Evolutionary conservation across 2,329 filamentous ascomycete species (phyloP).

Genomic region (Fusarium transvaalense): DNA sequence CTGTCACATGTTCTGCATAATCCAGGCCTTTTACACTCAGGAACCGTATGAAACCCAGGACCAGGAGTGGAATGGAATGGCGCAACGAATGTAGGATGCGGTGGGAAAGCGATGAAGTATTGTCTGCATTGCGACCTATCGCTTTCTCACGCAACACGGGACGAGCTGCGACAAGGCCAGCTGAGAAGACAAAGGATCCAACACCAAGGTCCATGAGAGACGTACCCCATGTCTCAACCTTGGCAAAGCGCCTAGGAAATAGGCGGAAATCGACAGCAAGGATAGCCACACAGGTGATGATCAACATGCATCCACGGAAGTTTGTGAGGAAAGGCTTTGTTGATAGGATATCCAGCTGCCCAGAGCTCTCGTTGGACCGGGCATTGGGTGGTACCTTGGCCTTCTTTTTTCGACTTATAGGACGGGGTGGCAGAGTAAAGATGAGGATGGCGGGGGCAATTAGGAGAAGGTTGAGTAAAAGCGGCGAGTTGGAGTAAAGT

Average conservation of each 20-base stretch:
- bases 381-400: constrained; percentile 60
- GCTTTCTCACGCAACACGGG: constrained; percentile 78
- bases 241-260: constrained; percentile 94
- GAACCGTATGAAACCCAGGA: constrained; percentile 83
- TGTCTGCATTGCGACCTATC: constrained; percentile 63
- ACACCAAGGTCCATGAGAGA: constrained; percentile 99
- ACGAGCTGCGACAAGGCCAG: constrained; percentile 89
- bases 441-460: constrained; percentile 77
- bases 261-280: constrained; percentile 96
- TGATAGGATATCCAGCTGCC: constrained; percentile 66
- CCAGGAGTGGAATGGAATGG: constrained; percentile 84
- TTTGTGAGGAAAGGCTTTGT: constrained; percentile 92
- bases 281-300: constrained; percentile 89
- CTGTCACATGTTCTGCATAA: constrained; percentile 96
- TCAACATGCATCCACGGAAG: constrained; percentile 92
- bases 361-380: constrained; percentile 52
- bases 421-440: constrained; percentile 63
- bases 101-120: constrained; percentile 61
- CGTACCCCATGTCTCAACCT: constrained; percentile 99
- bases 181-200: constrained; percentile 96
- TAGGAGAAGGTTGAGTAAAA: constrained; percentile 81
- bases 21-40: constrained; percentile 93
- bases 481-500: constrained; percentile 80
- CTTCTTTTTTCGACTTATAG: constrained; percentile 58
- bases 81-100: constrained; percentile 77